Percentiles rank a stretch among this genome's conserved stretches.
phyloP scores from a whole-genome alignment of 2,329 filamentous ascomycete genomes.

The Hymenoscyphus fraxineus region DNA sequence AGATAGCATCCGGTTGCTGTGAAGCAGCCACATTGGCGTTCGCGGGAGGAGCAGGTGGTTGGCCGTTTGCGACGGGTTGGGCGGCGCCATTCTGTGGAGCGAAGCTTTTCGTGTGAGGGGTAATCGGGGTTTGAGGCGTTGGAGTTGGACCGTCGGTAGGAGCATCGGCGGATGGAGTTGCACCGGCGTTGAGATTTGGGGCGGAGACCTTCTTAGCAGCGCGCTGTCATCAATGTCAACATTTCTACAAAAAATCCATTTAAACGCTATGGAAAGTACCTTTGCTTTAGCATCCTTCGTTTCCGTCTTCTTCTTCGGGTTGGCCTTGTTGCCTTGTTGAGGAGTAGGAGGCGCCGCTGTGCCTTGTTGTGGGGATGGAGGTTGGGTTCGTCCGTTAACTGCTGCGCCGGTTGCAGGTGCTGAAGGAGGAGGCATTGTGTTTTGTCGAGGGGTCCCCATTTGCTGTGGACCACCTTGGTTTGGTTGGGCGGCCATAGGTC shows the following conservation, averaged over 20 bases:
- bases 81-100: conserved; percentile 41
- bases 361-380: conserved; percentile 59
- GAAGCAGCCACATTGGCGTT: conserved; percentile 41
- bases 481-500: conserved; percentile 46
- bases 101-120: conserved; percentile 52
- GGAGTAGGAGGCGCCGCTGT: conserved; percentile 72
- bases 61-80: conserved; percentile 39
- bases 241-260: conserved; percentile 35
- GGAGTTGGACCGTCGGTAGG: conserved; percentile 54
- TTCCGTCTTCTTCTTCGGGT: conserved; percentile 79
- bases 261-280: conserved; percentile 48
- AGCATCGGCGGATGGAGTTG: conserved; percentile 56
- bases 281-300: conserved; percentile 74
- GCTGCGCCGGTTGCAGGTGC: conserved; percentile 48
- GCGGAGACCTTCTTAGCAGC: conserved; percentile 58
- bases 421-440: conserved; percentile 64
- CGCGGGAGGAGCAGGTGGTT: conserved; percentile 40
- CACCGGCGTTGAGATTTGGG: conserved; percentile 49
- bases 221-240: conserved; percentile 35
- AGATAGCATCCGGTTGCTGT: conserved; percentile 40
- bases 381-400: conserved; percentile 53
- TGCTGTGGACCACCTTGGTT: conserved; percentile 38
- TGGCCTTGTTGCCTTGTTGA: conserved; percentile 66
- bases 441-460: conserved; percentile 65
- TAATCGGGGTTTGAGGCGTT: conserved; percentile 62